Evolutionary conservation across 345 rosid genomes (phyloP), one percentile per base, ranked within the genome.

Genomic region (Linum usitatissimum): DNA sequence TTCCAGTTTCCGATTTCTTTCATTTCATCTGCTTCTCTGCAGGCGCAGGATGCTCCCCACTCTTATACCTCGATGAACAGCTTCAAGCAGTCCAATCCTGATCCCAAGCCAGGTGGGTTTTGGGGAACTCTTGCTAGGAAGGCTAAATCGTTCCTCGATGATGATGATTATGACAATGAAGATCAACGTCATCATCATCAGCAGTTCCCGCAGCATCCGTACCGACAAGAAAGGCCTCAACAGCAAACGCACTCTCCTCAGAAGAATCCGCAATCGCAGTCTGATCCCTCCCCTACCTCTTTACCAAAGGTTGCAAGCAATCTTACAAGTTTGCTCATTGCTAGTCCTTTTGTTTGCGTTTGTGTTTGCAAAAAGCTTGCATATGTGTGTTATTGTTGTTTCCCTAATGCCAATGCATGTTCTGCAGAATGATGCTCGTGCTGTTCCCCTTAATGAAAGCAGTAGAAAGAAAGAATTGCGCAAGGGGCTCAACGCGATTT

Each of bases 71-170:
- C 92, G 0, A 68, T 61, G 67, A 65, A 57, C 4, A 53, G 60
- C 56, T 55, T 80, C 38, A 76, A 77, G 28, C 90, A 85, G 69
- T 73, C 84, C 20, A 86, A 86, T 65, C 81, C 51, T 15, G 17
- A 45, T 45, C 51, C 51, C 17, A 45, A 45, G 10, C 51, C 51
- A 45, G 51, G 78, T 67, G 66, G 68, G 39, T 68, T 65, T 57
- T 57, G 70, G 66, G 71, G 73, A 64, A n/a, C 64, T 51, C 40
- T 68, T 71, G 66, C 68, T 53, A 64, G 67, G 53, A 63, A 77
- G 63, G 72, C 72, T 60, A 67, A 75, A 70, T 70, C 69, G 6
- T 42, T 67, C 60, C 51, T 75, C 8, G 77, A 73, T 18, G 77
- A 65, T 23, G 71, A 59, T 57, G 66, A 10, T 38, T 13, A 45